These are phyloP conservation scores for Lipomyces japonicus DNA, from an alignment of 805 yeast genomes.

Conservation along the genomic window DNA sequence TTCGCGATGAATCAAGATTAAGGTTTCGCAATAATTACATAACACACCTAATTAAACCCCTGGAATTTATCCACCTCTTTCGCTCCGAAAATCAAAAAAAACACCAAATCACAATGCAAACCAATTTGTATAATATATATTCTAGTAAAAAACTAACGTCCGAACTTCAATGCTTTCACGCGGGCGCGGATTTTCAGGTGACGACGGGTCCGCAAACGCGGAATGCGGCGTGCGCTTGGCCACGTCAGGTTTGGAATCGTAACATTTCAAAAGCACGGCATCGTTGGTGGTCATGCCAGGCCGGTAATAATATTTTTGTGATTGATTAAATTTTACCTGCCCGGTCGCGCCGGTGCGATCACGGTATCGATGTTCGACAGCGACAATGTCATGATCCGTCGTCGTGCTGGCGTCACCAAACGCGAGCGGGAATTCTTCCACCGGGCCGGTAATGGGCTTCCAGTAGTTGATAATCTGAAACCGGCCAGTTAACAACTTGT, in stretches of 20 bases:
- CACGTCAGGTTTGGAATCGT: conserved; percentile 26
- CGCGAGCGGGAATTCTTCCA: conserved; percentile 29
- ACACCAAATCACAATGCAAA: too few species aligned
- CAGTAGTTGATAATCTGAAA: conserved; percentile 32
- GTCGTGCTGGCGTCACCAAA: conserved; percentile 28
- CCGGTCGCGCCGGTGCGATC: conserved; percentile 31
- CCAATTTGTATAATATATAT: too few species aligned
- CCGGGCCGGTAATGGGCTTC: conserved; percentile 29
- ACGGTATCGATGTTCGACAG: conserved; percentile 26
- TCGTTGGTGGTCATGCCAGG: conserved; percentile 28
- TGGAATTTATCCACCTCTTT: too few species aligned
- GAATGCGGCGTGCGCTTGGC: conserved; percentile 32
- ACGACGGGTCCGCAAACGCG: conserved; percentile 30
- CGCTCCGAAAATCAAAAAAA: too few species aligned
- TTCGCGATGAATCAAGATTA: neutral
- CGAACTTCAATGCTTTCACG: conserved; percentile 32
- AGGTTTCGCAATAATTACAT: too few species aligned
- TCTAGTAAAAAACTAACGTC: conserved; percentile 27
- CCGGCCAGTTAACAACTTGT: conserved; percentile 23
- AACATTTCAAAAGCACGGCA: conserved; percentile 28
- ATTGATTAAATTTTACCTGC: conserved; percentile 24
- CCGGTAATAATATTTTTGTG: conserved; percentile 27
- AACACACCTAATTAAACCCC: too few species aligned
- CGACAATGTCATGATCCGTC: conserved; percentile 21
- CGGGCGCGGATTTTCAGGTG: conserved; percentile 25